Conservation (phyloP, 306 rosid genomes). For the Rosa multiflora region DNA sequence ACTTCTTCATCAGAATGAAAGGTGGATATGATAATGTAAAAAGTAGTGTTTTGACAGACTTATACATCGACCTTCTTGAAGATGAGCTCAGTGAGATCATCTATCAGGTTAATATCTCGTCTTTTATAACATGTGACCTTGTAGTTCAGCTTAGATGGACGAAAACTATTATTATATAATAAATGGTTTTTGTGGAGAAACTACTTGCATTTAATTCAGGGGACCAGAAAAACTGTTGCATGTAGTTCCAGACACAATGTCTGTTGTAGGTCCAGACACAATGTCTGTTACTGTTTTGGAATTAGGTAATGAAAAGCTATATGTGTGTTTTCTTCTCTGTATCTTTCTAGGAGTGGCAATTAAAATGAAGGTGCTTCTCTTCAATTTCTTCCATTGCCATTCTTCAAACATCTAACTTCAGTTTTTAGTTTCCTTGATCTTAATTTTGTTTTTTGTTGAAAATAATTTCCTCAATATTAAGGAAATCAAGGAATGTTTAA, state of each 20-base stretch:
- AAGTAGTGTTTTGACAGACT: slow-evolving; percentile 64
- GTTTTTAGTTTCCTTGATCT: neutral
- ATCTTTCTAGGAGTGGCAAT: neutral
- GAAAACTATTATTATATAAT: neutral
- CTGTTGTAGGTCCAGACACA: neutral
- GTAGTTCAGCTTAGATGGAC: neutral
- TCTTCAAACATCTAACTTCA: neutral
- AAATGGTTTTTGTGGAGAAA: neutral
- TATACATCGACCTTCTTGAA: slow-evolving; percentile 80
- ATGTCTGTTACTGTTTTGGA: neutral
- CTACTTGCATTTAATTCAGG: neutral
- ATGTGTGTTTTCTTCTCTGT: neutral
- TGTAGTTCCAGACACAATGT: neutral
- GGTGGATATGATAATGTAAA: slow-evolving; percentile 61
- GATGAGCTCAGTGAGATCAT: slow-evolving; percentile 80
- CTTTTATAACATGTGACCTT: slow-evolving; percentile 10
- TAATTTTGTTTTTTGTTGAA: neutral
- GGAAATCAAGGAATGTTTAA: neutral
- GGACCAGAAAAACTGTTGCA: slow-evolving; percentile 1
- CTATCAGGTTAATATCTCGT: slow-evolving; percentile 73
- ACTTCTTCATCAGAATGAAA: slow-evolving; percentile 83
- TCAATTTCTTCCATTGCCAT: neutral
- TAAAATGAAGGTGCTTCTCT: neutral
- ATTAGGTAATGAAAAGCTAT: neutral
- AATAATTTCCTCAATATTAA: neutral